phyloP scores from a whole-genome alignment of 306 rosid species.

The Vigna trinervia region DNA sequence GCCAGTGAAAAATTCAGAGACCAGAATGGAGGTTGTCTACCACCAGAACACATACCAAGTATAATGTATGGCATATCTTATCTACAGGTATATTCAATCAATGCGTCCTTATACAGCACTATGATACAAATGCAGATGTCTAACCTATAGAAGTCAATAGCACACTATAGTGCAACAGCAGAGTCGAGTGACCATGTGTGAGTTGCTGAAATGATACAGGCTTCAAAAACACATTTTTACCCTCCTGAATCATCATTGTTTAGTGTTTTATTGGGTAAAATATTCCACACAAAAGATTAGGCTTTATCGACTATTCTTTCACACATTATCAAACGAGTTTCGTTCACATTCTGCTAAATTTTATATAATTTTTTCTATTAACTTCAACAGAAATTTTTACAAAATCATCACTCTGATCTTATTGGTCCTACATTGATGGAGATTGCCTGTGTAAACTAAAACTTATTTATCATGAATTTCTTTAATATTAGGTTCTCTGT shows the following conservation, averaged over 20 bases:
- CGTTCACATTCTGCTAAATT: not conserved
- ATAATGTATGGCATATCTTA: conserved; percentile 6
- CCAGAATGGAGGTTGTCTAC: conserved; percentile 8
- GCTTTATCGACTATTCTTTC: not conserved
- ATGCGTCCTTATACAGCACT: conserved; percentile 26
- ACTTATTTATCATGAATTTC: not conserved
- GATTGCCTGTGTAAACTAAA: not conserved
- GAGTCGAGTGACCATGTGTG: not conserved
- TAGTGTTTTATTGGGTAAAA: not conserved
- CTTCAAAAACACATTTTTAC: not conserved
- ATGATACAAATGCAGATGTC: not conserved
- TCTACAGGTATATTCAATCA: conserved; percentile 11
- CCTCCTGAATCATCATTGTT: not conserved
- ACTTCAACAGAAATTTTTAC: not conserved
- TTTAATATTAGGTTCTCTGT: not conserved
- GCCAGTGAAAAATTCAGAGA: conserved; percentile 1
- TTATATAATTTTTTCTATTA: not conserved
- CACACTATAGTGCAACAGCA: not conserved
- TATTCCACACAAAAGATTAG: not conserved
- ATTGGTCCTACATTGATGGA: not conserved
- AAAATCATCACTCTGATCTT: not conserved
- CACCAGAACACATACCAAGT: conserved; percentile 24
- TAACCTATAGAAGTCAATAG: not conserved
- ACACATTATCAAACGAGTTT: not conserved
- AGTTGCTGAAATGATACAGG: no score